Conservation (phyloP, 2,329 filamentous ascomycete genomes). For the Myriosclerotinia scirpicola region DNA sequence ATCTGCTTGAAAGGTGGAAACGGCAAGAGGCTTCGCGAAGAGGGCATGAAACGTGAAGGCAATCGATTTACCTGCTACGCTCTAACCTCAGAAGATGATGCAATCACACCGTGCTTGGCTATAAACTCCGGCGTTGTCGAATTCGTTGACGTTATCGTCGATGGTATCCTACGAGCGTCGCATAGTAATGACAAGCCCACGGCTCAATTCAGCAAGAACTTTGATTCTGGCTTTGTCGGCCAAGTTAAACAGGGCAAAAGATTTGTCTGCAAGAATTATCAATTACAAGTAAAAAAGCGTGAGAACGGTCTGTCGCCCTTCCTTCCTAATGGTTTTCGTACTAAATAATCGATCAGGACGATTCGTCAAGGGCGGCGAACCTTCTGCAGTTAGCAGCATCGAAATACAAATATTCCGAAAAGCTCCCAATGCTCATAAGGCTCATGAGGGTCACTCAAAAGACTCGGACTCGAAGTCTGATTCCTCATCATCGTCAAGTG, state of each 20-base stretch:
- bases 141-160: slow-evolving; percentile 34
- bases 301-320: slow-evolving; percentile 21
- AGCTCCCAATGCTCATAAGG: background rate
- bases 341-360: slow-evolving; percentile 6
- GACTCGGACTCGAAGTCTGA: background rate
- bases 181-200: slow-evolving; percentile 13
- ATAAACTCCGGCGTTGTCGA: slow-evolving; percentile 25
- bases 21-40: slow-evolving; percentile 23
- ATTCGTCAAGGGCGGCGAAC: background rate
- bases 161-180: slow-evolving; percentile 36
- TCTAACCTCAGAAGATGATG: slow-evolving; percentile 27
- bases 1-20: slow-evolving; percentile 4
- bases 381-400: slow-evolving; percentile 24
- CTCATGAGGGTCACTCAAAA: background rate
- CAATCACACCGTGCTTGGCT: slow-evolving; percentile 22
- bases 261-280: slow-evolving; percentile 3
- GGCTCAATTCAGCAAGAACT: background rate
- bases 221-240: slow-evolving; percentile 2
- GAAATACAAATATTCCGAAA: slow-evolving; percentile 24
- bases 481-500: slow-evolving; percentile 3
- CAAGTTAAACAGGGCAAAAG: slow-evolving; percentile 2
- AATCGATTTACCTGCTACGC: slow-evolving; percentile 29
- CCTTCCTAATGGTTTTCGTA: background rate
- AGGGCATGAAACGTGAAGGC: slow-evolving; percentile 11
- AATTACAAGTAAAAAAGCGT: slow-evolving; percentile 27